These are phyloP conservation scores for Clavispora fructus DNA, from an alignment of 805 yeast genomes.

Conservation along the genomic window DNA sequence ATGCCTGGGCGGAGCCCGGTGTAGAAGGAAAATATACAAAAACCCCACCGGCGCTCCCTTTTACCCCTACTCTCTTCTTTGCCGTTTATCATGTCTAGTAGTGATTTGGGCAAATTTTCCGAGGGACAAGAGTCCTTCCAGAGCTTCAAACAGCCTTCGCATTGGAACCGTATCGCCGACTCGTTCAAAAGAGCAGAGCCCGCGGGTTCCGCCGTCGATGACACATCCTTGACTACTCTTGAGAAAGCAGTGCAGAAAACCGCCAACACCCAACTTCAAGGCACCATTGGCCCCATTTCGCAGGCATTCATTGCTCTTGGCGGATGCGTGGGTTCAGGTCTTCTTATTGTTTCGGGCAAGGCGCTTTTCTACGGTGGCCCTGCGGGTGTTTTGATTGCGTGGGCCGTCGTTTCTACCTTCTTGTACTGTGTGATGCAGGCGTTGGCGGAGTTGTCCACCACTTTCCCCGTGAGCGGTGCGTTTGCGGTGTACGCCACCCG, in stretches of 20 bases:
- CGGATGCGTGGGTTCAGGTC: constrained; percentile 39
- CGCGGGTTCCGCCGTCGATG: background rate
- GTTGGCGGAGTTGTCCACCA: constrained; percentile 35
- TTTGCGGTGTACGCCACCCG: constrained; percentile 37
- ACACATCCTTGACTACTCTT: constrained; percentile 8
- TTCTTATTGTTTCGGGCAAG: constrained; percentile 35
- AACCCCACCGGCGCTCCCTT: background rate
- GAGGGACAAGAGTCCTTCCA: background rate
- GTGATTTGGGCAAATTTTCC: background rate
- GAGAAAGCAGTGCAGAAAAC: constrained; percentile 12
- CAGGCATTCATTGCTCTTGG: constrained; percentile 34
- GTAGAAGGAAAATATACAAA: too few relatives aligned
- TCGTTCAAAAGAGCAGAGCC: constrained; percentile 12
- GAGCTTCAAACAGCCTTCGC: background rate
- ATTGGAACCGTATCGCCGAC: constrained; percentile 9
- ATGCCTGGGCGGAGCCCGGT: background rate
- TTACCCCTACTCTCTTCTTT: background rate
- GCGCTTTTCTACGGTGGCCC: constrained; percentile 34
- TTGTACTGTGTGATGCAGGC: constrained; percentile 41
- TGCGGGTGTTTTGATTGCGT: constrained; percentile 32
- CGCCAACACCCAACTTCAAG: constrained; percentile 7
- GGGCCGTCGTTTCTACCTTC: constrained; percentile 36
- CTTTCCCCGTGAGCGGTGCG: constrained; percentile 36
- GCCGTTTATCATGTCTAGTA: background rate
- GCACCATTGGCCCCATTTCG: constrained; percentile 13